Evolutionary conservation across 2,329 filamentous ascomycete species (phyloP).

Genomic region (Cadophora sp.): DNA sequence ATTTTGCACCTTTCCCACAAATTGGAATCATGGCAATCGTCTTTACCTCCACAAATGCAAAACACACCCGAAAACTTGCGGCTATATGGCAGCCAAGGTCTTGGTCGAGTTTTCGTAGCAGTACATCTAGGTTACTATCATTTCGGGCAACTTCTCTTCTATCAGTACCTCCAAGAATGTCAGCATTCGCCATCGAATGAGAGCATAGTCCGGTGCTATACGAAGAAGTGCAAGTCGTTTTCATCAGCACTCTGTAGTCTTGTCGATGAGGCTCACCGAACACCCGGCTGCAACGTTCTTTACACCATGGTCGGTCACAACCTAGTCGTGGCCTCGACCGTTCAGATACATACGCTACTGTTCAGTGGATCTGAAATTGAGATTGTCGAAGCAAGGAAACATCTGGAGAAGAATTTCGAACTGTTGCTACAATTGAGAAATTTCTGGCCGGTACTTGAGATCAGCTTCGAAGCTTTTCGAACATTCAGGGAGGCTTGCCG

Average conservation of each 20-base stretch:
- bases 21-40: conserved; percentile 47
- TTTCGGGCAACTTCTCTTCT: conserved; percentile 53
- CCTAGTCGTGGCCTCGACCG: conserved; percentile 53
- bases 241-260: conserved; percentile 50
- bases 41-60: conserved; percentile 46
- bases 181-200: conserved; percentile 23
- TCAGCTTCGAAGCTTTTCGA: conserved; percentile 48
- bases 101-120: conserved; percentile 52
- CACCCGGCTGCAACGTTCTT: conserved; percentile 48
- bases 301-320: conserved; percentile 55
- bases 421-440: conserved; percentile 49
- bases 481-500: conserved; percentile 52
- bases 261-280: conserved; percentile 48
- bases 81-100: conserved; percentile 45
- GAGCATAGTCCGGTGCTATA: conserved; percentile 38
- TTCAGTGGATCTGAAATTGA: conserved; percentile 48
- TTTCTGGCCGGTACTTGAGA: conserved; percentile 51
- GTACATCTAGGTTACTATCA: conserved; percentile 55
- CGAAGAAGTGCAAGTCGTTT: conserved; percentile 49
- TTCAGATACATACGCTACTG: conserved; percentile 54
- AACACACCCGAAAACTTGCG: conserved; percentile 50
- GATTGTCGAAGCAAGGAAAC: conserved; percentile 45
- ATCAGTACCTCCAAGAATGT: conserved; percentile 50
- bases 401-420: conserved; percentile 53
- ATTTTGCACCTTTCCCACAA: conserved; percentile 41